Conservation (phyloP, 805 yeast genomes). For the Scheffersomyces ergatensis region DNA sequence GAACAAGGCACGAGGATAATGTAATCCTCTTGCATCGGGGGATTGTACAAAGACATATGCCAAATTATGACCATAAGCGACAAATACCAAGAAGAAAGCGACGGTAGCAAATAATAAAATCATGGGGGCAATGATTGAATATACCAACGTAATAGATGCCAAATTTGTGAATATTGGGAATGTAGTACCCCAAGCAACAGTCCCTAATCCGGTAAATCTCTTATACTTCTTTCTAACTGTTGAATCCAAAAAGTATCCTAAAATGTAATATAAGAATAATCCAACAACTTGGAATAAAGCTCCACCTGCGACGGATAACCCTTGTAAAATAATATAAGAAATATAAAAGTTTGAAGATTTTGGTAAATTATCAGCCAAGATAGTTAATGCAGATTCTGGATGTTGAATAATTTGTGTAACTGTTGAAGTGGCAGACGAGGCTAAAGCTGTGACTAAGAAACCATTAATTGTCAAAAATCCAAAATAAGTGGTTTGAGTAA, state of each 20-base stretch:
- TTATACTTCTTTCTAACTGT: slow-evolving; percentile 68
- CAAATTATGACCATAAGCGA: slow-evolving; percentile 77
- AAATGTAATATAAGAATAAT: slow-evolving; percentile 54
- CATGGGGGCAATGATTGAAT: slow-evolving; percentile 76
- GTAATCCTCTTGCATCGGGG: slow-evolving; percentile 74
- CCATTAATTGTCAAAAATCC: slow-evolving; percentile 71
- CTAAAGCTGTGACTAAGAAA: slow-evolving; percentile 65
- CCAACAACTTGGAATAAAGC: slow-evolving; percentile 61
- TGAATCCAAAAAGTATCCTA: slow-evolving; percentile 55
- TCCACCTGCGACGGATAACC: slow-evolving; percentile 64
- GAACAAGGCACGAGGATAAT: slow-evolving; percentile 84
- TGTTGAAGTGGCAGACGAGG: slow-evolving; percentile 70
- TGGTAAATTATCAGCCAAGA: slow-evolving; percentile 69
- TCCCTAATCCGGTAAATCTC: slow-evolving; percentile 53
- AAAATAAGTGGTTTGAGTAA: slow-evolving; percentile 66
- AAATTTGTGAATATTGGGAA: slow-evolving; percentile 76
- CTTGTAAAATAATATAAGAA: slow-evolving; percentile 67
- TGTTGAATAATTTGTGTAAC: slow-evolving; percentile 59
- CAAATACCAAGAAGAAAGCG: slow-evolving; percentile 68
- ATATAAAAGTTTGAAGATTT: slow-evolving; percentile 72
- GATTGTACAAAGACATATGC: slow-evolving; percentile 67
- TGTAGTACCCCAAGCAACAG: slow-evolving; percentile 68
- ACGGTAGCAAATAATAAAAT: slow-evolving; percentile 70
- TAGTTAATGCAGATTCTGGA: slow-evolving; percentile 55
- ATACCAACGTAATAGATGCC: slow-evolving; percentile 66